Conservation (phyloP, 257 asterid species). For the Solanum piurae region DNA sequence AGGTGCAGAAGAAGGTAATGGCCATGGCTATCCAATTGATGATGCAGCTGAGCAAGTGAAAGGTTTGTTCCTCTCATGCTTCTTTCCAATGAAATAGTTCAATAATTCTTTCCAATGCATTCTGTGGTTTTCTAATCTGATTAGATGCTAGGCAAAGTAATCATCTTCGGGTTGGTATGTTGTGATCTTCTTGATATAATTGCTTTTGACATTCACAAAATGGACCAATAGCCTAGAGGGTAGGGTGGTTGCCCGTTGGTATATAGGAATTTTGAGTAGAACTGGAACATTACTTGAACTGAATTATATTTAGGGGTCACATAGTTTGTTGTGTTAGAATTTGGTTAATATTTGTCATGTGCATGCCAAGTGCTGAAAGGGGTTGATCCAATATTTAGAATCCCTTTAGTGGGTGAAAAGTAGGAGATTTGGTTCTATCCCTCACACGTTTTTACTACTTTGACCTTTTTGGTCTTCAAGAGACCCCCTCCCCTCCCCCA, state of each 20-base stretch:
- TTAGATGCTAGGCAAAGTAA: not conserved
- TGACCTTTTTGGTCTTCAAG: not conserved
- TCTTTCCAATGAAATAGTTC: not conserved
- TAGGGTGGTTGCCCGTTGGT: not conserved
- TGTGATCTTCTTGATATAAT: not conserved
- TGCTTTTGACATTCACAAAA: not conserved
- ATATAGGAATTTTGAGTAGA: not conserved
- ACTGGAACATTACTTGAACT: not conserved
- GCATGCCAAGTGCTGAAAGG: not conserved
- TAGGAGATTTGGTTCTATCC: not conserved
- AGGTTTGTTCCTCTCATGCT: slow-evolving; percentile 35
- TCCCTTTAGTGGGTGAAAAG: not conserved
- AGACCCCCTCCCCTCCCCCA: not conserved
- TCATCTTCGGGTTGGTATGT: not conserved
- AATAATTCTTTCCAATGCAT: not conserved
- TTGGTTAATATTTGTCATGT: not conserved
- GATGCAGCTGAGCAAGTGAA: slow-evolving; percentile 28
- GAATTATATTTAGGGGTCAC: not conserved
- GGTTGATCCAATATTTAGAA: not conserved
- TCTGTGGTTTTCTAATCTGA: not conserved
- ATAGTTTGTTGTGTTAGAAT: not conserved
- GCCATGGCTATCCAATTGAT: slow-evolving; percentile 21
- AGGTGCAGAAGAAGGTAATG: slow-evolving; percentile 39
- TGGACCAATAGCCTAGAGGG: not conserved
- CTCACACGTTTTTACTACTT: not conserved